phyloP scores from a whole-genome alignment of 192 early-diverging fungal genomes.

The Thamnidium elegans region DNA sequence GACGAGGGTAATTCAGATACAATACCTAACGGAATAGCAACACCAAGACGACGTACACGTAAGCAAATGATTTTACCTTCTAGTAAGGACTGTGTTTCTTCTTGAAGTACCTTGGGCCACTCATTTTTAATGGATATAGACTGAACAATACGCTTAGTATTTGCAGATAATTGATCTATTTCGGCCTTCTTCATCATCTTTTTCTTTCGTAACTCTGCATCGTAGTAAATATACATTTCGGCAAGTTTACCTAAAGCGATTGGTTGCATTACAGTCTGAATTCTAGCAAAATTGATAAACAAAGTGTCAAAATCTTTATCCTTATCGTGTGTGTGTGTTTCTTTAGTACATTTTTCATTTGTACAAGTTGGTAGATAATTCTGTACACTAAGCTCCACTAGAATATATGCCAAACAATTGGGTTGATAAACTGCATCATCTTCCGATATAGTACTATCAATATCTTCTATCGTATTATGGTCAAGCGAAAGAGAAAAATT shows the following conservation, averaged over 20 bases:
- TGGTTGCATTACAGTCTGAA: constrained; percentile 74
- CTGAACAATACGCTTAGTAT: constrained; percentile 62
- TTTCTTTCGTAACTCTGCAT: constrained; percentile 58
- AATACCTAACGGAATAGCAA: constrained; percentile 59
- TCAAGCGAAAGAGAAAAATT: constrained; percentile 60
- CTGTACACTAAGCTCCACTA: constrained; percentile 58
- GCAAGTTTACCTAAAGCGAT: constrained; percentile 60
- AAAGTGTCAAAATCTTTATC: constrained; percentile 37
- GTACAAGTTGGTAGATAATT: constrained; percentile 41
- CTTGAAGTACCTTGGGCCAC: constrained; percentile 35
- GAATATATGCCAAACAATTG: constrained; percentile 59
- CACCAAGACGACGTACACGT: constrained; percentile 52
- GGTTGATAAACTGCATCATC: constrained; percentile 42
- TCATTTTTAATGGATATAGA: constrained; percentile 46
- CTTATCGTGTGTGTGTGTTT: neutral
- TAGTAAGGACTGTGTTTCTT: constrained; percentile 52
- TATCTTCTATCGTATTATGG: constrained; percentile 35
- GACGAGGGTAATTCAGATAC: neutral
- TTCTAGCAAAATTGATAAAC: constrained; percentile 53
- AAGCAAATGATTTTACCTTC: constrained; percentile 51
- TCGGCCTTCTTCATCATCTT: constrained; percentile 56
- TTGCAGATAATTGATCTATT: constrained; percentile 56
- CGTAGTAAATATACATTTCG: constrained; percentile 66
- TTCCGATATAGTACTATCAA: constrained; percentile 21
- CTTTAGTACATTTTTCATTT: neutral